A percentile compares a stretch with the other conserved stretches of the same genome.
Evolutionary conservation across 345 rosid species (phyloP).

Genomic region (Euphorbia lathyris): DNA sequence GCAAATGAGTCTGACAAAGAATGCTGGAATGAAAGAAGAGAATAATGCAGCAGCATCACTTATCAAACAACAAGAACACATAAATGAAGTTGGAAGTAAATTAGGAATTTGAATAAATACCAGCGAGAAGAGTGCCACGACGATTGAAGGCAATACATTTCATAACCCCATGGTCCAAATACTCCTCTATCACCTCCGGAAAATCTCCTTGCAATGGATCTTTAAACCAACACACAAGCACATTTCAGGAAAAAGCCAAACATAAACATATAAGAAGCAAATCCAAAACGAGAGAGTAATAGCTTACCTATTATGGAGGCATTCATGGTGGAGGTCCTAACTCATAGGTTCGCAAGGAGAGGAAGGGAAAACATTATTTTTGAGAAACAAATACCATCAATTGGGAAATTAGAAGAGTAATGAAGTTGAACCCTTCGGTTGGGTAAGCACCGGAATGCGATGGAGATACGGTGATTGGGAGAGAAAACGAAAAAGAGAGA

Average conservation of each 20-base stretch:
- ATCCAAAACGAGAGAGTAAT: neutral
- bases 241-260: neutral
- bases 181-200: conserved; percentile 97
- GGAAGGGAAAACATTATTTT: neutral
- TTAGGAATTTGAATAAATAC: conserved; percentile 28
- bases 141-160: conserved; percentile 96
- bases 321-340: conserved; percentile 37
- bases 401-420: neutral
- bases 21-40: neutral
- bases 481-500: too few relatives aligned
- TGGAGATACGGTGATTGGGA: too few relatives aligned
- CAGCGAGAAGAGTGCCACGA: conserved; percentile 96
- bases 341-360: neutral
- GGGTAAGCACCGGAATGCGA: too few relatives aligned
- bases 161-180: conserved; percentile 87
- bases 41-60: neutral
- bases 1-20: neutral
- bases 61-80: neutral
- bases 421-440: neutral
- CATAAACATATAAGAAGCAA: neutral
- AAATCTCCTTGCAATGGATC: conserved; percentile 99
- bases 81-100: neutral
- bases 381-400: neutral
- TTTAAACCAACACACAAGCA: conserved; percentile 14
- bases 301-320: conserved; percentile 55